phyloP scores from a whole-genome alignment of 441 rosid species.

The Manihot esculenta region DNA sequence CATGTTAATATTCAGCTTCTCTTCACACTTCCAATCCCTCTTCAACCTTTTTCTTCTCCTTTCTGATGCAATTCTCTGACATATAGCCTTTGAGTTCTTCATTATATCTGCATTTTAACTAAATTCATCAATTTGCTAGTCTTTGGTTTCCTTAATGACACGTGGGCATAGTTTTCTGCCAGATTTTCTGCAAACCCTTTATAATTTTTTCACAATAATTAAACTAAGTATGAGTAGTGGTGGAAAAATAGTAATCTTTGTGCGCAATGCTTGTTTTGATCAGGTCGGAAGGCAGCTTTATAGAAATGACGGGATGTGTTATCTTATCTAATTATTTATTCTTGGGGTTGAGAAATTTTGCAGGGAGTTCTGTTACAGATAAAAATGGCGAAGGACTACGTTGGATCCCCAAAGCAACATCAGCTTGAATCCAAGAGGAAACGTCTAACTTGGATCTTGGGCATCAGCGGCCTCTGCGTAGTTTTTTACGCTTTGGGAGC shows the following conservation, averaged over 20 bases:
- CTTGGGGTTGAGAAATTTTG: not conserved
- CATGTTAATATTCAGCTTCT: not conserved
- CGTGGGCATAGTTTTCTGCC: not conserved
- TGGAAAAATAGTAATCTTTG: not conserved
- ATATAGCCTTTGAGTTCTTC: not conserved
- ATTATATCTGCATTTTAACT: too few species aligned
- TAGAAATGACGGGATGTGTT: not conserved
- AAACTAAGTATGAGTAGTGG: not conserved
- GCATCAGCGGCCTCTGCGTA: conserved; percentile 76
- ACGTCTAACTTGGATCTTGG: conserved; percentile 70
- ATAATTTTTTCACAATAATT: not conserved
- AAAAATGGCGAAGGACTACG: conserved; percentile 61
- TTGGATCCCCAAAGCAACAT: conserved; percentile 59
- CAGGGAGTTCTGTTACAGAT: not conserved
- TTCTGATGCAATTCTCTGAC: not conserved
- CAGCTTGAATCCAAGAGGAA: conserved; percentile 62
- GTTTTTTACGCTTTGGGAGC: conserved; percentile 78
- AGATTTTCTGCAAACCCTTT: conserved; percentile 1
- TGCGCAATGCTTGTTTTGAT: not conserved
- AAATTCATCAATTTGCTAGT: not conserved
- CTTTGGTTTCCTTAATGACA: not conserved
- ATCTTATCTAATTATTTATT: not conserved
- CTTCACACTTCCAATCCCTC: not conserved
- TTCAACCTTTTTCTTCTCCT: not conserved
- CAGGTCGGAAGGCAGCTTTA: not conserved